Evolutionary conservation across 2,329 filamentous ascomycete species (phyloP), one percentile per base, ranked within the genome.

Genomic region (Fusarium coicis): DNA sequence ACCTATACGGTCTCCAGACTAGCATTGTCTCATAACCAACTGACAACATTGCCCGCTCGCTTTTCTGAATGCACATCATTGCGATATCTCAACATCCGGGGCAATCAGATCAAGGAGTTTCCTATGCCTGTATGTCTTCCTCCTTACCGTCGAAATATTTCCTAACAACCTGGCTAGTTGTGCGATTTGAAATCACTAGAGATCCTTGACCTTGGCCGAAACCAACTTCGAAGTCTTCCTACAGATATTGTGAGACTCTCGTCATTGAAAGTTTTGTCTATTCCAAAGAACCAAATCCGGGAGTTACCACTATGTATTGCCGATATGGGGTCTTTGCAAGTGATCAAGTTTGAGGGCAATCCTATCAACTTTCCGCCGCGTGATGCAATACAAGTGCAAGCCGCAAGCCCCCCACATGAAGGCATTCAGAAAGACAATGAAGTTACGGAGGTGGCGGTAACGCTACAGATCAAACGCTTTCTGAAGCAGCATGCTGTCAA

Each of bases 121-220:
- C 89, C 89, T 8, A 79, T 89, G 68, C 83, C 87, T 73, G 89
- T 90, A 83, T 82, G 40, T 44, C 30, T 50, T 58, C 47, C 76
- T 58, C 70, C 21, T 14, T 39, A 30, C 12, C 19, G 23, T 46
- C 44, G 71, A 74, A 54, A 19, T 59, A 75, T 28, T 30, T n/a
- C 60, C 77, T 81, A 66, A 80, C 68, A 55, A 19, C 30, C 60
- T 50, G 28, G 42, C 28, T 79, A 97, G 95, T 89, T 98, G 66
- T 95, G 96, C 80, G 91, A 95, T 81, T 87, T 98, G 70, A 92
- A 90, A 58, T 93, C 94, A 39, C 89, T 98, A 62, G 95, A 98
- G 83, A 97, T 98, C 66, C 89, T 98, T 69, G 96, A 98, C 83
- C 88, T 98, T 61, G 95, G 95, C 80, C 90, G 93, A 76, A 98